Conservation (phyloP, 805 yeast species). For the Metschnikowia reukaufii region DNA sequence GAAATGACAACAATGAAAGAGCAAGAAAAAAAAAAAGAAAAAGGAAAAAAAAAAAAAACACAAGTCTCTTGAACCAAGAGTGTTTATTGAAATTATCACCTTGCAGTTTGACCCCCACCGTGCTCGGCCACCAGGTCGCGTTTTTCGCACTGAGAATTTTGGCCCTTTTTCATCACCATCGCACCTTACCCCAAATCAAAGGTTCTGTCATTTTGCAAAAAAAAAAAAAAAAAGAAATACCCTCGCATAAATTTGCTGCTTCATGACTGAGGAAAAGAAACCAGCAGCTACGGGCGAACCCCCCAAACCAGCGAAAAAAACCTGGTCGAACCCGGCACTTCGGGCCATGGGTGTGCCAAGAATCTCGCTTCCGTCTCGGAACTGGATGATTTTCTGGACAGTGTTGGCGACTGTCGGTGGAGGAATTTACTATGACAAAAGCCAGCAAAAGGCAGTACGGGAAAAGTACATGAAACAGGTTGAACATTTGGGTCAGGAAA, state of each 20-base stretch:
- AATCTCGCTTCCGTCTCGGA: conserved; percentile 79
- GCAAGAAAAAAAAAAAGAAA: too few relatives aligned
- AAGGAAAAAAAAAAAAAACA: too few relatives aligned
- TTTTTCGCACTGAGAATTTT: too few relatives aligned
- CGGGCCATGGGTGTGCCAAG: conserved; percentile 81
- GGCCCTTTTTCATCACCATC: too few relatives aligned
- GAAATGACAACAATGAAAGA: too few relatives aligned
- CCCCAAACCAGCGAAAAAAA: conserved; percentile 31
- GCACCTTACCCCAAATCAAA: too few relatives aligned
- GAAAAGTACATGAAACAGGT: conserved; percentile 64
- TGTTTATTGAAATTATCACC: too few relatives aligned
- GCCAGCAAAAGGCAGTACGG: conserved; percentile 66
- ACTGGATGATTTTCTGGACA: conserved; percentile 89
- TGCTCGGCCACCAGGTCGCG: too few relatives aligned
- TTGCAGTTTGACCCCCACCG: too few relatives aligned
- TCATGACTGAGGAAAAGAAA: conserved; percentile 12
- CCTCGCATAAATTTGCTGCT: neutral
- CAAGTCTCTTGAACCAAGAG: too few relatives aligned
- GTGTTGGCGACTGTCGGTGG: conserved; percentile 66
- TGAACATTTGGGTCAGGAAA: conserved; percentile 47
- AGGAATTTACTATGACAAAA: conserved; percentile 77
- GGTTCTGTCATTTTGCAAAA: too few relatives aligned
- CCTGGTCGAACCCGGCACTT: conserved; percentile 74
- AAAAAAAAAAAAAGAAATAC: neutral
- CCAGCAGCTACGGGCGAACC: conserved; percentile 1